Base-by-base conservation (phyloP, 108 stramenopile genomes). In the Cyclostephanos tholiformis region DNA sequence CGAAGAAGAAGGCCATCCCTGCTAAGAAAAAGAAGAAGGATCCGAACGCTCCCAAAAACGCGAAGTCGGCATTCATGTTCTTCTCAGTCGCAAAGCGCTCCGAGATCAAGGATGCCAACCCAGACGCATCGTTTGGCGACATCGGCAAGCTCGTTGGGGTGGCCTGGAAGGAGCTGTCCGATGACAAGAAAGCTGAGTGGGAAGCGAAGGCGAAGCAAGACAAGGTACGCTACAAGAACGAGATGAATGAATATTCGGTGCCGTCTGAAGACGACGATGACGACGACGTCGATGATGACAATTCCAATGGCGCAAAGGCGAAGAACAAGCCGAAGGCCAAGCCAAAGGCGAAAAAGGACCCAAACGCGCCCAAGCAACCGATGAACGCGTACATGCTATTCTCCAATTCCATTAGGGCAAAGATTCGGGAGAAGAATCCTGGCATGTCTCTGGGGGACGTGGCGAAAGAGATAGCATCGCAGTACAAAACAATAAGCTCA, bases 381-480 rank as follows among this genome's bases (percentile, higher is more conserved):
- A 67, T 61, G 36, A 38, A 62, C n/a, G 83, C 88, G 14, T 95
- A 83, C 85, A 81, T 92, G 76, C 71, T 86, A 62, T 95, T 84
- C 68, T 63, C 77, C 6, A 85, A 83, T 60, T 80, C 84, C 52
- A 72, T 75, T 36, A 83, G 95, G 32, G 64, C 79, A 17, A 78
- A 87, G 48, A 38, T 93, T 19, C 91, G 90, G 65, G 83, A 85
- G 46, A 88, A 93, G 30, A 77, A 91, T 71, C 91, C 95, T 2
- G 86, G 86, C 32, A 44, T 88, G 12, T 59, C 79, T 0, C 82
- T 89, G 75, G 82, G 79, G 9, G 85, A 84, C 38, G 25, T 86
- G 76, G 83, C 74, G 12, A 88, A 88, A 71, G 65, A 79, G 58
- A 74, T 89, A 26, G 87, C 82, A 50, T 60, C 58, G n/a, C 67